phyloP scores from a whole-genome alignment of 805 yeast genomes.

The Saturnispora gosingensis region DNA sequence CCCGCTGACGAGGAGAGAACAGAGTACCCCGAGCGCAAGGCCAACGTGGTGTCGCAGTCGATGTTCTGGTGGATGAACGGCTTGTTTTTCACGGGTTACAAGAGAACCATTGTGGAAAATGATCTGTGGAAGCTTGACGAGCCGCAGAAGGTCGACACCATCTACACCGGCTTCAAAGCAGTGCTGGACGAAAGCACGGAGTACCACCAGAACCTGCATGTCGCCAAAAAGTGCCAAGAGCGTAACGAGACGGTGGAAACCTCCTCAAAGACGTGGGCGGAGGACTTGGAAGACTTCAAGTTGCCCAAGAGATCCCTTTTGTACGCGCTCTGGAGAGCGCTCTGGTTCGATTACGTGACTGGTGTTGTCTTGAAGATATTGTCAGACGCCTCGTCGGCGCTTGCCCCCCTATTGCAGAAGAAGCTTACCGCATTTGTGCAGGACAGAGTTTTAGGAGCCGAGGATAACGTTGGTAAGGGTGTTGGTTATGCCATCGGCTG shows the following conservation, averaged over 20 bases:
- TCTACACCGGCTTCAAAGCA: slow-evolving; percentile 30
- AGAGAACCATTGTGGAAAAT: slow-evolving; percentile 55
- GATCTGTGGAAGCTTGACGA: slow-evolving; percentile 46
- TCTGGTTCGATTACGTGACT: slow-evolving; percentile 35
- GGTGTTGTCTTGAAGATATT: slow-evolving; percentile 34
- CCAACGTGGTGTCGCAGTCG: slow-evolving; percentile 34
- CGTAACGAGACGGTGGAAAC: slow-evolving; percentile 17
- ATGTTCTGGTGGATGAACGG: slow-evolving; percentile 67
- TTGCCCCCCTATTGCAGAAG: slow-evolving; percentile 60
- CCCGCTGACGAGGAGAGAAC: slow-evolving; percentile 43
- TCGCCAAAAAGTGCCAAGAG: slow-evolving; percentile 22
- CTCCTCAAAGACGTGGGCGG: slow-evolving; percentile 11
- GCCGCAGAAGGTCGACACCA: slow-evolving; percentile 33
- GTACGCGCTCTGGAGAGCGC: slow-evolving; percentile 39
- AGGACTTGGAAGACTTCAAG: slow-evolving; percentile 20
- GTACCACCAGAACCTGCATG: slow-evolving; percentile 11
- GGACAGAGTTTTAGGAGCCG: slow-evolving; percentile 33
- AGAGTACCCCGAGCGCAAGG: slow-evolving; percentile 37
- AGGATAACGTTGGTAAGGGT: slow-evolving; percentile 46
- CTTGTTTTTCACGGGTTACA: slow-evolving; percentile 56
- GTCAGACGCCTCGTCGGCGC: slow-evolving; percentile 40
- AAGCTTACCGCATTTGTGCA: slow-evolving; percentile 56
- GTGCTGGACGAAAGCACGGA: slow-evolving; percentile 27
- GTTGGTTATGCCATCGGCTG: slow-evolving; percentile 74
- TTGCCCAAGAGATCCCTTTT: slow-evolving; percentile 20